These are phyloP conservation scores for Prunus kanzakura DNA, from an alignment of 306 rosid species.

Conservation along the genomic window DNA sequence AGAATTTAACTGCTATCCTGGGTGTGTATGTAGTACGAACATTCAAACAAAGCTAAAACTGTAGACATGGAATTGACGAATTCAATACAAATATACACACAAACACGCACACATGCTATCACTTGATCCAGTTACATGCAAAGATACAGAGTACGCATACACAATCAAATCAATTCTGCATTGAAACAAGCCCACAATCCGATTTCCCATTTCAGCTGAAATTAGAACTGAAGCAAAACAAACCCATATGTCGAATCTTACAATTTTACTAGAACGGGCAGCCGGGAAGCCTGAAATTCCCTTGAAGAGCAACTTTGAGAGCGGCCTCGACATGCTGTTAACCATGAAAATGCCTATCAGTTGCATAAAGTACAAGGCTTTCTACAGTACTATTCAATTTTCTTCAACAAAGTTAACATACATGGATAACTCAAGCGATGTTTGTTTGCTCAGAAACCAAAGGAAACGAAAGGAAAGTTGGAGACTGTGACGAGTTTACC, in stretches of 20 bases:
- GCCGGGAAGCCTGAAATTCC: slow-evolving; percentile 25
- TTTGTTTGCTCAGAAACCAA: not conserved
- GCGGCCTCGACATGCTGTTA: slow-evolving; percentile 34
- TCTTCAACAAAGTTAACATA: not conserved
- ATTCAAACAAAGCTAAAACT: not conserved
- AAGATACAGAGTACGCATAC: not conserved
- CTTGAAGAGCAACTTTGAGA: slow-evolving; percentile 37
- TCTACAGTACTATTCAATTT: not conserved
- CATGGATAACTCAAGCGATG: not conserved
- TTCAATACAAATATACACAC: not conserved
- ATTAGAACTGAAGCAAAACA: not conserved
- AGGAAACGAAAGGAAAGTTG: not conserved
- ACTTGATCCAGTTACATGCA: not conserved
- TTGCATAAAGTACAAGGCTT: not conserved
- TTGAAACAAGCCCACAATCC: not conserved
- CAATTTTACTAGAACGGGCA: slow-evolving; percentile 28
- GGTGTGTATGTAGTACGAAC: no score
- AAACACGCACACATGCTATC: no score
- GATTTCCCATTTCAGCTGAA: no score
- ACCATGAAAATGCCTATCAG: not conserved
- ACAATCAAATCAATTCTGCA: no score
- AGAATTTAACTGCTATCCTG: not conserved
- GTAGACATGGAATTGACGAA: not conserved
- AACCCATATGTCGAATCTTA: slow-evolving; percentile 15
- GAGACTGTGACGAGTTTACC: not conserved